Evolutionary conservation across 2,329 filamentous ascomycete species (phyloP), one percentile per base, ranked within the genome.

Genomic region (Microcyclospora pomicola): DNA sequence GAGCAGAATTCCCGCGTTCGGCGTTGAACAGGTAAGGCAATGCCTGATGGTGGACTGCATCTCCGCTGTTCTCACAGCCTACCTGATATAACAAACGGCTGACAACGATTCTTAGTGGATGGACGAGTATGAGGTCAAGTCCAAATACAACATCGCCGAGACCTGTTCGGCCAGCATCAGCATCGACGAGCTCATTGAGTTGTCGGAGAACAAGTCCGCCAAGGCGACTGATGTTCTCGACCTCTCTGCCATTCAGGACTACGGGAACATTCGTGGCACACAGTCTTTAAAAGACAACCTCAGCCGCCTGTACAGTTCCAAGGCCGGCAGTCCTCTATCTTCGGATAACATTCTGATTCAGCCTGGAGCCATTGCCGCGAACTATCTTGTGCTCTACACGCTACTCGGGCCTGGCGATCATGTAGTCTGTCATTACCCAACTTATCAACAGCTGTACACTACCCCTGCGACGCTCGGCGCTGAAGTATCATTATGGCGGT

Each of bases 351-450:
- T 93, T 31, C 59, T 92, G 37, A 77, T 88, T 41, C 84, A 82
- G 0, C 74, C 80, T 24, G 86, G 86, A 9, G 84, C 83, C 11
- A 92, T 92, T 36, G 70, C 75, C 5, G 85, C 84, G n/a, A 93
- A 93, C 53, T 83, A 85, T 49, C 62, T 91, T n/a, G 63, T 77
- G 2, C 70, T 91, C 6, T 87, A 87, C 56, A 68, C 78, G 1
- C 65, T 91, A 6, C 55, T 91, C 2, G 73, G 74, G 0, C 73
- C 76, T 0, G 81, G 77, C 1, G 83, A 93, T 53, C 85, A 93
- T 66, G 80, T 88, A 34, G 72, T 93, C 41, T 91, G 82, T 52
- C 81, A 91, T 41, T 83, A 86, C 54, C 85, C 86, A 10, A 88
- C 83, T 1, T 92, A 91, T 51, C 82, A 91, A 56, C 83, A 91